Percentiles rank a stretch among this genome's conserved stretches.
Conservation (phyloP, 2,329 filamentous ascomycete species). For the Colletotrichum nymphaeae region DNA sequence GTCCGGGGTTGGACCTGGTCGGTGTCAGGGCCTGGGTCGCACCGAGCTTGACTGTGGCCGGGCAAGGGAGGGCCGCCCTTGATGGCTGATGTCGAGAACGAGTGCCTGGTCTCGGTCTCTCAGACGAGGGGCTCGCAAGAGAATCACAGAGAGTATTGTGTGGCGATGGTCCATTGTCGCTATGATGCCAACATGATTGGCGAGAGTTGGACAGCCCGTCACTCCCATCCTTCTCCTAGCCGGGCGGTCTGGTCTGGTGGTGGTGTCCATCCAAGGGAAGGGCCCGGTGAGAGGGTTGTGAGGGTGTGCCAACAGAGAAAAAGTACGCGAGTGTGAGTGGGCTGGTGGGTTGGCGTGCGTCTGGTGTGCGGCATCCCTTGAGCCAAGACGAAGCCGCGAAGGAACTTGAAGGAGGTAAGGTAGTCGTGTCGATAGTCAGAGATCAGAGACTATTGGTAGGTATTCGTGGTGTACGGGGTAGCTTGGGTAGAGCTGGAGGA, state of each 20-base stretch:
- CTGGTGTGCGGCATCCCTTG: conserved; percentile 2
- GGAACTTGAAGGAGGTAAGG: background rate
- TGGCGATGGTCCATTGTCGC: background rate
- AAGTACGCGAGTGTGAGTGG: background rate
- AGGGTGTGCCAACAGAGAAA: background rate
- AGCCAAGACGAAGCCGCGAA: background rate
- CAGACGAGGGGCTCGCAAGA: background rate
- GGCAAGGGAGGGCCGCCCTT: conserved; percentile 9
- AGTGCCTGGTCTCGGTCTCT: background rate
- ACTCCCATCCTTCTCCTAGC: background rate
- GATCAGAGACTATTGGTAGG: no score
- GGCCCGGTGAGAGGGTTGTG: background rate
- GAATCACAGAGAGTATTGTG: background rate
- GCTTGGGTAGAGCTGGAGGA: background rate
- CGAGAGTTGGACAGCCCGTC: background rate
- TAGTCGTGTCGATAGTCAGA: background rate
- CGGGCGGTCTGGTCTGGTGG: background rate
- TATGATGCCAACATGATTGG: background rate
- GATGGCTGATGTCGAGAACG: background rate
- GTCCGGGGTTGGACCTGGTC: conserved; percentile 12
- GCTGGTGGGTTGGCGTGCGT: conserved; percentile 12
- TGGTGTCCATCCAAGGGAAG: background rate
- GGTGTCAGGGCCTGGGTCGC: background rate
- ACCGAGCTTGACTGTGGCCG: background rate
- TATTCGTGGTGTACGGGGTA: background rate